phyloP scores from a whole-genome alignment of 805 yeast genomes.

The Saturnispora quitensis region DNA sequence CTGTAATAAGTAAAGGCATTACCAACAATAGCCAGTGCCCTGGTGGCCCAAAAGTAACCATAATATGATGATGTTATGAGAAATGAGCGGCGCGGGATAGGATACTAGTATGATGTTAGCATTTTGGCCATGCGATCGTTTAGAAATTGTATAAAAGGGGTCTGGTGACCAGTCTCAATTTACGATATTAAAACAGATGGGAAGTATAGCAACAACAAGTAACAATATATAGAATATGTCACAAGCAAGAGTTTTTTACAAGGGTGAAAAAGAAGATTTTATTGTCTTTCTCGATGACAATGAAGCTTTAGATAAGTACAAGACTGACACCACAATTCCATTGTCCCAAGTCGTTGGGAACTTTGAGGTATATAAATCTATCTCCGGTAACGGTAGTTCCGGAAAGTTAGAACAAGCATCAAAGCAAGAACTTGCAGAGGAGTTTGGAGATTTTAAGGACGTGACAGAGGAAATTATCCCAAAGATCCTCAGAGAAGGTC shows the following conservation, averaged over 20 bases:
- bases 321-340: conserved; percentile 45
- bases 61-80: not conserved
- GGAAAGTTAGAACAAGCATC: conserved; percentile 71
- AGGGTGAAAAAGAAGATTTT: conserved; percentile 58
- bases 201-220: not conserved
- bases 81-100: not conserved
- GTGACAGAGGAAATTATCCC: conserved; percentile 47
- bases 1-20: not conserved
- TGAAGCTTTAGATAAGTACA: conserved; percentile 39
- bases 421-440: conserved; percentile 49
- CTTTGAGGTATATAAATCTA: conserved; percentile 55
- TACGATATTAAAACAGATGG: no score
- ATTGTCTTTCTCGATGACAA: conserved; percentile 52
- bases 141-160: not conserved
- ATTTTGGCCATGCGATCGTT: not conserved
- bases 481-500: conserved; percentile 52
- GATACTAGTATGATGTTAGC: not conserved
- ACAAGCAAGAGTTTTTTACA: conserved; percentile 48
- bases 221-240: not conserved
- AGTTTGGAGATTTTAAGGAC: conserved; percentile 50
- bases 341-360: conserved; percentile 52
- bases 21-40: not conserved
- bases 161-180: not conserved
- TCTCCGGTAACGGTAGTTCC: conserved; percentile 52
- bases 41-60: not conserved